Evolutionary conservation across 2,329 filamentous ascomycete genomes (phyloP).

Genomic region (Trichophyton equinum): DNA sequence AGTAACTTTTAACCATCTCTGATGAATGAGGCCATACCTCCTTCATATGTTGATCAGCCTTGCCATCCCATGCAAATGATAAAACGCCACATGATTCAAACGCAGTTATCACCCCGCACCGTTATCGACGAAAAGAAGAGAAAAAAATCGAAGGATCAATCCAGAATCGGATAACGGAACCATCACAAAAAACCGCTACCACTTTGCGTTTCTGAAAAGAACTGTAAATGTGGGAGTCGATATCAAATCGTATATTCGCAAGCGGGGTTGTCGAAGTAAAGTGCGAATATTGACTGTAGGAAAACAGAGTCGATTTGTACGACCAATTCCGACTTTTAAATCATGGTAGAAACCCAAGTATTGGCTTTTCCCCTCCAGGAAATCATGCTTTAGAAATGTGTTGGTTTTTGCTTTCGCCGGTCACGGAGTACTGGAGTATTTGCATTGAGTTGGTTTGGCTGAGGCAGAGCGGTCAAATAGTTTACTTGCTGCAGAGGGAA

Average conservation of each 20-base stretch:
- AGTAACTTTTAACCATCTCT: constrained; percentile 7
- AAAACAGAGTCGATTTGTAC: no score
- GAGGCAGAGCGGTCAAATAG: constrained; percentile 46
- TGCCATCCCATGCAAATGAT: neutral
- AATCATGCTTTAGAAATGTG: no score
- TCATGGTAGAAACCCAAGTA: no score
- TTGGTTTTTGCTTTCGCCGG: no score
- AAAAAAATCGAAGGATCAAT: neutral
- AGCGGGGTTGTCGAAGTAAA: neutral
- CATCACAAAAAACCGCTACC: no score
- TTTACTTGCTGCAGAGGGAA: constrained; percentile 49
- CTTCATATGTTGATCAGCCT: constrained; percentile 5
- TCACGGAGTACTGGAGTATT: no score
- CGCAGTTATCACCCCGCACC: no score
- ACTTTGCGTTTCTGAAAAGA: neutral
- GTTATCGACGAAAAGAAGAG: neutral
- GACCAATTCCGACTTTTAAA: no score
- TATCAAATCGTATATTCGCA: neutral
- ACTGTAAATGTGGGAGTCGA: neutral
- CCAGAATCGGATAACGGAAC: neutral
- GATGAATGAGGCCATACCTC: neutral
- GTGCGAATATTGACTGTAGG: no score
- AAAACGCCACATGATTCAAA: neutral
- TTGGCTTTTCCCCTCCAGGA: no score
- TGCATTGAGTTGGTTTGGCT: constrained; percentile 17